Base-by-base conservation (phyloP, 495 filamentous ascomycete genomes). In the Penicillium parvum region DNA sequence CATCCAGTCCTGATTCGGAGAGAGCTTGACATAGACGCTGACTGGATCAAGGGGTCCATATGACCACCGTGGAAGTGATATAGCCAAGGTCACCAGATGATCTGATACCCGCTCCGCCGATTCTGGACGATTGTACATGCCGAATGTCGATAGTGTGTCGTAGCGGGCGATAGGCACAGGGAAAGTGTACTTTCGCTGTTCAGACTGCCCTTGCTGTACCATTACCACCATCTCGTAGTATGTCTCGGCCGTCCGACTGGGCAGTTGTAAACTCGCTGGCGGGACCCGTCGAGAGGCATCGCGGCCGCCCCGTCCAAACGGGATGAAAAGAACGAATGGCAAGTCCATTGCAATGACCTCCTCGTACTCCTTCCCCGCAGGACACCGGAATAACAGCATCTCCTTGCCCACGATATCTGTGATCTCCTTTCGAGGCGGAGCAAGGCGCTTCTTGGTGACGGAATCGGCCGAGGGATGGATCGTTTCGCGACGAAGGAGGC, bases 91-190 rank as follows among this genome's bases (percentile, higher is more conserved):
- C 29, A 98, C 90, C 39, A 97, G 66, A 59, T 95, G 90, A 64
- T 98, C 92, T 27, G 86, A 77, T 40, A 90, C 83, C 38, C 77
- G 77, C 48, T 95, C 86, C 35, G 86, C 86, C 37, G 80, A 82
- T 63, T 96, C 92, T 7, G 89, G 92, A 19, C 89, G 83, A 66
- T 97, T 96, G 69, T 96, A 98, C 92, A 98, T 98, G 61, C 92
- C 94, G 65, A 97, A 98, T 21, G 92, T 97, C 16, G 90, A 96
- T 20, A 98, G 72, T 3, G 90, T 98, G 63, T 98, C 92, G 66
- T 96, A 98, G 50, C 92, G 77, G 48, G 82, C 77, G 48, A 98
- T 80, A 9, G 92, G 94, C 1, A 97, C 86, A 1, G 92, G 90
- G 49, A 96, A 95, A 5, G 83, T 66, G 56, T 90, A 92, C 71